Conservation (phyloP, 2,329 filamentous ascomycete species). For the Neurospora sp. region DNA sequence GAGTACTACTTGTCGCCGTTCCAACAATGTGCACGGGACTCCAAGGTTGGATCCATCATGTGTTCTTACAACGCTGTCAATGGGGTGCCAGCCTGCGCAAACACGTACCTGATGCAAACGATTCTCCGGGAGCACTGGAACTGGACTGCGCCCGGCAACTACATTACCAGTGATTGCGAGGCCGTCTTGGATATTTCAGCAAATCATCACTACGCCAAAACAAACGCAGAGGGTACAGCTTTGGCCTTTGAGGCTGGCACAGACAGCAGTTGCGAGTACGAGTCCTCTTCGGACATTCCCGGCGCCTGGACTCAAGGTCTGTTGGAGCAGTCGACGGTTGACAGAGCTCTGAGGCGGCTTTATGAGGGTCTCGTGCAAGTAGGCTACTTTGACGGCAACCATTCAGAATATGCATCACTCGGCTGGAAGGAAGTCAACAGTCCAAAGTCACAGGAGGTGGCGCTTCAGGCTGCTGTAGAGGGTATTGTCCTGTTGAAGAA, state of each 20-base stretch:
- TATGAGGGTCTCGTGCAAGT: constrained; percentile 44
- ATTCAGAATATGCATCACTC: constrained; percentile 35
- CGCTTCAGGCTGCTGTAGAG: constrained; percentile 41
- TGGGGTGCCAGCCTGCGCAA: constrained; percentile 50
- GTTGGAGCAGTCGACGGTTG: constrained; percentile 8
- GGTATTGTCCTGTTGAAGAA: constrained; percentile 44
- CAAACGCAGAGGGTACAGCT: constrained; percentile 12
- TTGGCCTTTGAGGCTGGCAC: constrained; percentile 14
- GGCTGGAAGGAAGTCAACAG: constrained; percentile 45
- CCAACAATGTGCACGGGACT: constrained; percentile 49
- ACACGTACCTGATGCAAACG: constrained; percentile 47
- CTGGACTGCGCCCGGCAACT: constrained; percentile 51
- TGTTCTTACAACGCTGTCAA: constrained; percentile 56
- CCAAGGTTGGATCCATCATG: constrained; percentile 48
- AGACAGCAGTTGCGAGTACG: constrained; percentile 14
- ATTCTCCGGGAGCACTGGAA: constrained; percentile 56
- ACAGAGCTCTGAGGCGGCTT: constrained; percentile 38
- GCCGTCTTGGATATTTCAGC: constrained; percentile 27
- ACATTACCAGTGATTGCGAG: constrained; percentile 56
- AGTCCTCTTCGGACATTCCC: constrained; percentile 11
- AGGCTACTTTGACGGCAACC: constrained; percentile 46
- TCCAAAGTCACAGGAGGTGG: constrained; percentile 41
- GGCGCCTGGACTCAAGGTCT: constrained; percentile 10
- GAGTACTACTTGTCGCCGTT: constrained; percentile 62
- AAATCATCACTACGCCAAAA: constrained; percentile 13